A percentile compares a stretch with the other conserved stretches of the same genome.
phyloP scores from a whole-genome alignment of 225 moss, liverwort and hornwort genomes.

The Marchantia polymorpha region DNA sequence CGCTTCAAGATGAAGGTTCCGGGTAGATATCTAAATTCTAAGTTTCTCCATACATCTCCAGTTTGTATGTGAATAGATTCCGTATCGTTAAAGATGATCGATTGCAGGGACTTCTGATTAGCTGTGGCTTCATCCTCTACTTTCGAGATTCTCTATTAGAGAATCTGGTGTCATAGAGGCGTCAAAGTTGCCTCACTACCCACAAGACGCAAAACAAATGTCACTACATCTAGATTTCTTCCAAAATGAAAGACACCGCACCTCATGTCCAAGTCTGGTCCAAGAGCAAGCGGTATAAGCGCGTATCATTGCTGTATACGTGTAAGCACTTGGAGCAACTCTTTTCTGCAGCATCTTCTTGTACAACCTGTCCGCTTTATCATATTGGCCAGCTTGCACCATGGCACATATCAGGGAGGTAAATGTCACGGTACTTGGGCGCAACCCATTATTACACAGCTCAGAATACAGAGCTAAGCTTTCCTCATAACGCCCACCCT shows the following conservation, averaged over 20 bases:
- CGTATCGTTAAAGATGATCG: no score
- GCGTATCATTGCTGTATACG: conserved; percentile 74
- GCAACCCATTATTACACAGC: conserved; percentile 57
- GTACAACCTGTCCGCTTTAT: conserved; percentile 79
- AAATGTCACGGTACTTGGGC: conserved; percentile 79
- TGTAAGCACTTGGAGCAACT: conserved; percentile 64
- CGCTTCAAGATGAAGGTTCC: no score
- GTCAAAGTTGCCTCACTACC: no score
- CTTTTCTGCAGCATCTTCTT: conserved; percentile 75
- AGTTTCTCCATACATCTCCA: no score
- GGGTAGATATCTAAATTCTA: no score
- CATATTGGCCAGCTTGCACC: conserved; percentile 71
- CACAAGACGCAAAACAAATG: no score
- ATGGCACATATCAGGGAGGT: conserved; percentile 81
- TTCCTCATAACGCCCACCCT: conserved; percentile 80
- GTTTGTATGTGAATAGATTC: no score
- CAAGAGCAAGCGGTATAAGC: conserved; percentile 72
- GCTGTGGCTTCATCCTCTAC: no score
- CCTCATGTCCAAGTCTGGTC: conserved; percentile 97
- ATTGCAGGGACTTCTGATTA: no score
- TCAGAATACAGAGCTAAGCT: conserved; percentile 80
- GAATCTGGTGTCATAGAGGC: no score
- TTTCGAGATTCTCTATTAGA: no score
- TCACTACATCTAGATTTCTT: no score
- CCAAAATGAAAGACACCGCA: conserved; percentile 18